phyloP scores from a whole-genome alignment of 2,329 filamentous ascomycete species.

The Fusarium sp. region DNA sequence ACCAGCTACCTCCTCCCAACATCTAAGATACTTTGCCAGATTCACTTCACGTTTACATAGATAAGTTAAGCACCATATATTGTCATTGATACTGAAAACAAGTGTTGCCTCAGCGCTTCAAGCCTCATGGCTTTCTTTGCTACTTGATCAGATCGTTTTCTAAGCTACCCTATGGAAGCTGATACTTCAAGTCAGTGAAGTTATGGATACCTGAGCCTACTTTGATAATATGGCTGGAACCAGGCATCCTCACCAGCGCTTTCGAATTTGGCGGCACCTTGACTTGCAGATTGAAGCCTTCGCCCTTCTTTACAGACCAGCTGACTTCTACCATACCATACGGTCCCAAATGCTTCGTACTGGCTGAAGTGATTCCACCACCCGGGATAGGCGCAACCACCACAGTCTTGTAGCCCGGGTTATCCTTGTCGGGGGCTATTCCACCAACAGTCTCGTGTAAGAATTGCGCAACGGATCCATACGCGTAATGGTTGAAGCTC shows the following conservation, averaged over 20 bases:
- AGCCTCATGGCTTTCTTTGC: too few species aligned
- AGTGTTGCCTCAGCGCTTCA: too few species aligned
- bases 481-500: conserved; percentile 63
- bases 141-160: too few species aligned
- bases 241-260: neutral
- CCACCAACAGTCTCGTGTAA: neutral
- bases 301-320: neutral
- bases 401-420: neutral
- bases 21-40: too few species aligned
- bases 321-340: neutral
- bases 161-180: rapidly evolving
- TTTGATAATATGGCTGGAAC: neutral
- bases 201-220: neutral
- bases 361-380: neutral
- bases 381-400: neutral
- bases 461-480: conserved; percentile 60
- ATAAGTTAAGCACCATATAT: too few species aligned
- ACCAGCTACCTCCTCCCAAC: too few species aligned
- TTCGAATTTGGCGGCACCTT: neutral
- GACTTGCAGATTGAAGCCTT: neutral
- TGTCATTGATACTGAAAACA: too few species aligned
- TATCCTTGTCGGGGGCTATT: neutral
- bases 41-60: too few species aligned
- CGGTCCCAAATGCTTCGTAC: neutral
- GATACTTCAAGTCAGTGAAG: neutral